Evolutionary conservation across 495 filamentous ascomycete genomes (phyloP).

Genomic region (Aspergillus ellipticus): DNA sequence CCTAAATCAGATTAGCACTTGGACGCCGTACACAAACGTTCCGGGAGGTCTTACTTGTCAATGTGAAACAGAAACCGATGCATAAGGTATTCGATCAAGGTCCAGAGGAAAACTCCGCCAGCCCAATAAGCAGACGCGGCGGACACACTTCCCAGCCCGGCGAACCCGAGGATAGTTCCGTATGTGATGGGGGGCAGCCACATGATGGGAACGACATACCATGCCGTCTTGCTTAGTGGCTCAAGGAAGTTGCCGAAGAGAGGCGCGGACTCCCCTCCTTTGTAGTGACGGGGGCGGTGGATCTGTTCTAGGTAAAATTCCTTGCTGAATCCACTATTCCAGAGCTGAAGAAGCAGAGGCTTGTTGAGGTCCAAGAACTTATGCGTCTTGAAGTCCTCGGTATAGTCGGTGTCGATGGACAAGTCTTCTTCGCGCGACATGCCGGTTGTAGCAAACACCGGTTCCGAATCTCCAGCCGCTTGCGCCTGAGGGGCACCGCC

Average conservation of each 20-base stretch:
- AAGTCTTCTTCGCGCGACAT: conserved; percentile 84
- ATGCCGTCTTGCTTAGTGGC: conserved; percentile 87
- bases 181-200: conserved; percentile 85
- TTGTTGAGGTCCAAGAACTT: conserved; percentile 89
- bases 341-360: conserved; percentile 86
- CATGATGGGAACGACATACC: conserved; percentile 80
- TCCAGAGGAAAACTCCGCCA: conserved; percentile 74
- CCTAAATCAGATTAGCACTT: conserved; percentile 35
- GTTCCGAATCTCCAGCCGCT: conserved; percentile 36
- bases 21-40: neutral
- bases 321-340: conserved; percentile 82
- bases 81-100: conserved; percentile 82
- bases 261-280: conserved; percentile 84
- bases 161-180: conserved; percentile 62
- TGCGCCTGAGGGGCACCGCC: conserved; percentile 42
- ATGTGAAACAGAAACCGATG: conserved; percentile 94
- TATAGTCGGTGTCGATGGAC: conserved; percentile 74
- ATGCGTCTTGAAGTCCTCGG: conserved; percentile 73
- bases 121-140: conserved; percentile 54
- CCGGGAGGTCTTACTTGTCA: conserved; percentile 65
- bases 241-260: conserved; percentile 98
- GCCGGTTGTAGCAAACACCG: conserved; percentile 70
- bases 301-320: conserved; percentile 96
- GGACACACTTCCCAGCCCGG: conserved; percentile 48
- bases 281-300: conserved; percentile 92